Evolutionary conservation across 1,284 basidiomycete species (phyloP), one percentile per base, ranked within the genome.

Genomic region (Fistulinella cinereoalba): DNA sequence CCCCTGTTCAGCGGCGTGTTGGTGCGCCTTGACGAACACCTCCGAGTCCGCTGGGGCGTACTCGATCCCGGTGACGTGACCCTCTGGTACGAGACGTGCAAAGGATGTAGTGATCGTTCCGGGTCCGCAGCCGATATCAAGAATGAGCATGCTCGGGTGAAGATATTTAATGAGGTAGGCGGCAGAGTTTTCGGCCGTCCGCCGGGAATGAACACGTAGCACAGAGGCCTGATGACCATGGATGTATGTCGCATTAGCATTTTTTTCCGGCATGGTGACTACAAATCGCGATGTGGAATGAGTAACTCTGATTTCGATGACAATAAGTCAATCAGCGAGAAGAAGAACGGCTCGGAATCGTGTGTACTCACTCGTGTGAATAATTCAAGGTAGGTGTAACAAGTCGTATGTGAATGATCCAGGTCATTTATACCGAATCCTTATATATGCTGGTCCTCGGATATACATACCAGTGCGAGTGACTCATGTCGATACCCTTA

Each of bases 51-150:
- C 13, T 56, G 28, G 52, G 32, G 12, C 56, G 32, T 57, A 47
- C 34, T 76, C 74, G 41, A 76, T 45, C 1, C 71, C 74, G 11
- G 64, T 68, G 43, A 74, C 66, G n/a, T 67, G 61, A 0, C 73
- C 74, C 21, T 69, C 43, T 2, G 71, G 68, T 23, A 72, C 68
- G 47, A 65, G 64, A 0, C 46, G 49, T 6, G 74, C 73, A 16
- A 76, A 56, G 49, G 71, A 71, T 34, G 56, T 51, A 2, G 70
- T 72, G 54, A 75, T 75, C 12, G 71, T 73, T 0, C 73, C 74
- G 0, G 73, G 74, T 0, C 75, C 73, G 45, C 71, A 76, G 10
- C 73, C 74, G 33, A 76, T 54, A 48, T 76, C 75, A 37, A 76
- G 71, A 49, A 76, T 65, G 48, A 61, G 59, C 66, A 73, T 71